phyloP scores from a whole-genome alignment of 768 basidiomycete genomes.

The Lactarius deliciosus region DNA sequence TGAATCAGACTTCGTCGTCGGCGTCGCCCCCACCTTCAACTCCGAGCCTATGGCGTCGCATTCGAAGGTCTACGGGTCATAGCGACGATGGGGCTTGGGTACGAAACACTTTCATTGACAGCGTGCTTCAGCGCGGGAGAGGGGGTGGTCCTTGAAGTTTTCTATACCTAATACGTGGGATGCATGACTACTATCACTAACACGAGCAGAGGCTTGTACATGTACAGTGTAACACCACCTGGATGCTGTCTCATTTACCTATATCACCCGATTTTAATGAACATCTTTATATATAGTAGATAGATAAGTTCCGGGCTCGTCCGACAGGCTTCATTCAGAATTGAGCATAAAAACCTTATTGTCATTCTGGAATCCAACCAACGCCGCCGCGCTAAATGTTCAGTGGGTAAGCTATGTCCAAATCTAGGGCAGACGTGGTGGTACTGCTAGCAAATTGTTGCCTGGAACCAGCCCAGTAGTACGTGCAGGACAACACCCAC shows the following conservation, averaged over 20 bases:
- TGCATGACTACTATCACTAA: not conserved
- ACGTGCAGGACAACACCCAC: not conserved
- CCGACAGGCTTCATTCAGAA: not conserved
- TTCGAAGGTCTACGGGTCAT: constrained; percentile 16
- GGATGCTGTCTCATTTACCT: not conserved
- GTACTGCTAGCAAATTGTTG: not conserved
- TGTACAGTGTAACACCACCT: not conserved
- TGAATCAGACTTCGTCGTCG: constrained; percentile 2
- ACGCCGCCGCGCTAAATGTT: not conserved
- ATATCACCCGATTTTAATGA: not conserved
- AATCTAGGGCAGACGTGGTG: not conserved
- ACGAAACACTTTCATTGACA: constrained; percentile 21
- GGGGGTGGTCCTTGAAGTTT: not conserved
- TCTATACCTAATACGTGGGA: not conserved
- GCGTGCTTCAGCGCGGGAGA: constrained; percentile 3
- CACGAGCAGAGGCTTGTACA: not conserved
- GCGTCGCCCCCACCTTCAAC: not conserved
- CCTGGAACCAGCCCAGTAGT: constrained; percentile 13
- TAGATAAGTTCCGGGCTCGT: not conserved
- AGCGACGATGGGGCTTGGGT: constrained; percentile 4
- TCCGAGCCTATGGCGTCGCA: constrained; percentile 20
- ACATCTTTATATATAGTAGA: not conserved
- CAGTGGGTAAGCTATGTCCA: not conserved
- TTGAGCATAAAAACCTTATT: not conserved
- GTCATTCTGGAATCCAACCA: not conserved